Conservation (phyloP, 495 filamentous ascomycete genomes). For the Thozetella sp. region DNA sequence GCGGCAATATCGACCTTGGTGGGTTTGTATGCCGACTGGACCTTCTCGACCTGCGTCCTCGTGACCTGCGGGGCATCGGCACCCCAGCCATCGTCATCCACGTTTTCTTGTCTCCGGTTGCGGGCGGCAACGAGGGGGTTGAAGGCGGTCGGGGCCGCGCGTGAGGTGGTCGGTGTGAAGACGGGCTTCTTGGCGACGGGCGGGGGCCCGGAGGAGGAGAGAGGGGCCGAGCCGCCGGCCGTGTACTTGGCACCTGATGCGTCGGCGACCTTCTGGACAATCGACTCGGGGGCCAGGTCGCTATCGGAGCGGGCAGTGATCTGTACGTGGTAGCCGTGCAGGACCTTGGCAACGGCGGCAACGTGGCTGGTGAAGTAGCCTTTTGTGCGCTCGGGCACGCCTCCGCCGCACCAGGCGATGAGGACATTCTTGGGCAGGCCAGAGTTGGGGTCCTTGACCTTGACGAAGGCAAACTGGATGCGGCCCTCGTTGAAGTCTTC, state of each 20-base stretch:
- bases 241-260: constrained; percentile 95
- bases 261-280: constrained; percentile 93
- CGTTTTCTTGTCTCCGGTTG: constrained; percentile 42
- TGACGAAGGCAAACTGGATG: constrained; percentile 95
- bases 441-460: constrained; percentile 94
- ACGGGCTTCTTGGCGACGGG: constrained; percentile 85
- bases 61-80: constrained; percentile 89
- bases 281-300: constrained; percentile 83
- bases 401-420: constrained; percentile 96
- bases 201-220: constrained; percentile 54
- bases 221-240: constrained; percentile 52
- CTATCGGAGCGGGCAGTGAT: constrained; percentile 89
- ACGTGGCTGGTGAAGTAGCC: constrained; percentile 97
- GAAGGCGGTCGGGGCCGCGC: constrained; percentile 59
- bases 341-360: constrained; percentile 81
- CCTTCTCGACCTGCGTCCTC: constrained; percentile 87
- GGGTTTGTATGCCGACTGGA: constrained; percentile 87
- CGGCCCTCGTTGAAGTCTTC: constrained; percentile 97
- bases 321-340: constrained; percentile 98
- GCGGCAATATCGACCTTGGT: constrained; percentile 90
- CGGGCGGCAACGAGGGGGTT: constrained; percentile 62
- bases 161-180: constrained; percentile 78
- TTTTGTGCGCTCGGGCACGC: constrained; percentile 96
- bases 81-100: constrained; percentile 86
- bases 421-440: constrained; percentile 89